A percentile compares a stretch with the other conserved stretches of the same genome.
These are phyloP conservation scores for Stenocarpella maydis DNA, from an alignment of 2,329 filamentous ascomycete genomes.

Conservation along the genomic window DNA sequence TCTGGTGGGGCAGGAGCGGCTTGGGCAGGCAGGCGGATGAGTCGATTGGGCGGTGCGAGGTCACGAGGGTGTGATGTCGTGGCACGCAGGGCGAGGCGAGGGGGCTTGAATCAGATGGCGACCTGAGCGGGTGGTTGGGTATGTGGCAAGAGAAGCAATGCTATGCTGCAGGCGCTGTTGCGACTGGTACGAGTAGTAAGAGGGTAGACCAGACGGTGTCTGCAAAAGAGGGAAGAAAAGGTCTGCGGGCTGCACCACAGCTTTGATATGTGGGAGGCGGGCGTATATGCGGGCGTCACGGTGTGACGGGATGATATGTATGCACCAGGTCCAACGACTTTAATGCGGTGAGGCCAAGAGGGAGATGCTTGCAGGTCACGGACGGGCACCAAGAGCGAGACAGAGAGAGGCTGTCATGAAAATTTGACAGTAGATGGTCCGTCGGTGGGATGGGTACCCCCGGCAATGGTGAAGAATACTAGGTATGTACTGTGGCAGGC, in stretches of 20 bases:
- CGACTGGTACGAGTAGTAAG: conserved; percentile 14
- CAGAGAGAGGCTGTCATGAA: conserved; percentile 16
- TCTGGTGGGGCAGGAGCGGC: conserved; percentile 30
- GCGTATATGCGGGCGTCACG: conserved; percentile 7
- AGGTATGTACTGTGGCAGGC: no score
- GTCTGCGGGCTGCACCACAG: conserved; percentile 14
- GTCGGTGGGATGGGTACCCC: conserved; percentile 33
- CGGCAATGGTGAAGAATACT: conserved; percentile 25
- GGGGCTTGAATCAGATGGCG: conserved; percentile 24
- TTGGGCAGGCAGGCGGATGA: conserved; percentile 28
- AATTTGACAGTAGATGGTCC: conserved; percentile 25
- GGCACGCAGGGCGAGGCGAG: conserved; percentile 28
- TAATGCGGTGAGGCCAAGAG: conserved; percentile 30
- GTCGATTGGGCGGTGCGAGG: conserved; percentile 30
- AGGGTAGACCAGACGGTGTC: conserved; percentile 1
- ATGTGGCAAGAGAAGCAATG: conserved; percentile 31
- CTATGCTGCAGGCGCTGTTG: conserved; percentile 24
- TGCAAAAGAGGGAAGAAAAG: conserved; percentile 28
- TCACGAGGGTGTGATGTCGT: conserved; percentile 35
- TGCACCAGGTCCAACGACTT: conserved; percentile 17
- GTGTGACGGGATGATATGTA: conserved; percentile 12
- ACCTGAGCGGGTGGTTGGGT: conserved; percentile 31
- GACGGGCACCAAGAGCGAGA: neutral
- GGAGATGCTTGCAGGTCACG: conserved; percentile 28
- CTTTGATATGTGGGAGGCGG: conserved; percentile 18